Conservation (phyloP, 805 yeast genomes). For the Jamesozyma spencerorum region DNA sequence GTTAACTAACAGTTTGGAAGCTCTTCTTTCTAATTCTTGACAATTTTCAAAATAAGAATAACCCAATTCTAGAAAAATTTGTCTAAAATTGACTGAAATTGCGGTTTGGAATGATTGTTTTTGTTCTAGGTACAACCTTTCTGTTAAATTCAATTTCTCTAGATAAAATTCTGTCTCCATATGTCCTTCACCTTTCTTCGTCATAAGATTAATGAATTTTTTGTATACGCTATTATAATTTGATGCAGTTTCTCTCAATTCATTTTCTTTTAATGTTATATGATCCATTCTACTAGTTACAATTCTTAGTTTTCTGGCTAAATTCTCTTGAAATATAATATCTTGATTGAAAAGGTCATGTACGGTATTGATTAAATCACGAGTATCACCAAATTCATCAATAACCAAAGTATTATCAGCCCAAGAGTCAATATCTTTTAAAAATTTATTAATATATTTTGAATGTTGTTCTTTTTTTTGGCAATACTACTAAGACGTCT, state of each 20-base stretch:
- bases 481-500: slow-evolving; percentile 1
- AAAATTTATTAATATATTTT: slow-evolving; percentile 1
- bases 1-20: slow-evolving; percentile 13
- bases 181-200: slow-evolving; percentile 15
- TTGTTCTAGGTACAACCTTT: slow-evolving; percentile 12
- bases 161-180: slow-evolving; percentile 18
- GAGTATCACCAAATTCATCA: slow-evolving; percentile 2
- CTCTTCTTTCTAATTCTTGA: slow-evolving; percentile 19
- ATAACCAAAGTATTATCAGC: slow-evolving; percentile 1
- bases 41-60: slow-evolving; percentile 19
- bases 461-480: not conserved
- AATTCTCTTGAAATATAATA: slow-evolving; percentile 15
- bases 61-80: slow-evolving; percentile 17
- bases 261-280: slow-evolving; percentile 20
- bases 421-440: slow-evolving; percentile 5
- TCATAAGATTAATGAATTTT: slow-evolving; percentile 12
- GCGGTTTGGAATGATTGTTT: slow-evolving; percentile 19
- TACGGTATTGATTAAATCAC: slow-evolving; percentile 11
- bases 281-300: slow-evolving; percentile 17
- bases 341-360: slow-evolving; percentile 19
- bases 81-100: slow-evolving; percentile 18
- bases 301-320: slow-evolving; percentile 11
- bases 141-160: slow-evolving; percentile 17
- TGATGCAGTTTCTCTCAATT: slow-evolving; percentile 16
- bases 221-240: slow-evolving; percentile 13